phyloP scores from a whole-genome alignment of 768 basidiomycete genomes.

The Holtermanniella nyarrowii region DNA sequence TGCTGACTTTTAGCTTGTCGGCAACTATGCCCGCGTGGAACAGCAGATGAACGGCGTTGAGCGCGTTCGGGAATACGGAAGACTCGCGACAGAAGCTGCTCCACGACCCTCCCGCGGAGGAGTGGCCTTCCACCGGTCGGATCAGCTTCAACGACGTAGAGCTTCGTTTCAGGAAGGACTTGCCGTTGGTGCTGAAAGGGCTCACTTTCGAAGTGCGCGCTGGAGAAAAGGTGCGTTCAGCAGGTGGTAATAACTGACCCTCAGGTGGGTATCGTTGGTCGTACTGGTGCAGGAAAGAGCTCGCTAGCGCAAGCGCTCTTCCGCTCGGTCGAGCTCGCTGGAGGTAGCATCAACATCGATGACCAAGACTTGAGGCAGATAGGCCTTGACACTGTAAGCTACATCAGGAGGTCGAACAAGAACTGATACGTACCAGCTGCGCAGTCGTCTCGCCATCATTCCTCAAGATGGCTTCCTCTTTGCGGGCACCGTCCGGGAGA shows the following conservation, averaged over 20 bases:
- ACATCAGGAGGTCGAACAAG: background rate
- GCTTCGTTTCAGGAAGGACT: conserved; percentile 59
- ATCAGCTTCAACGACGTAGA: conserved; percentile 61
- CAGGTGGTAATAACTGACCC: background rate
- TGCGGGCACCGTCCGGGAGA: conserved; percentile 41
- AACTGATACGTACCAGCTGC: conserved; percentile 31
- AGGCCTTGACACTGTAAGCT: conserved; percentile 47
- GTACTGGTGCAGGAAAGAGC: conserved; percentile 54
- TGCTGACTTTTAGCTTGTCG: background rate
- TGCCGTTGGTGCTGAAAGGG: conserved; percentile 69
- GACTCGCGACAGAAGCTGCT: conserved; percentile 63
- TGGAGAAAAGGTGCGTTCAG: conserved; percentile 56
- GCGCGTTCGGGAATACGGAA: conserved; percentile 63
- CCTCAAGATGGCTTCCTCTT: conserved; percentile 59
- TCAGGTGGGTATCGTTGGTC: conserved; percentile 53
- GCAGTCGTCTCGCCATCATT: conserved; percentile 54
- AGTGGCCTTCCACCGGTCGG: conserved; percentile 65
- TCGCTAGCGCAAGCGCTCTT: conserved; percentile 47
- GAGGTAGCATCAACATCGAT: conserved; percentile 50
- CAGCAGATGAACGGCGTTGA: conserved; percentile 55
- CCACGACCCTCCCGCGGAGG: conserved; percentile 44
- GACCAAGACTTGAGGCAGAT: conserved; percentile 44
- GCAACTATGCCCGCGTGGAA: background rate
- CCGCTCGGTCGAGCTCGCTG: conserved; percentile 52
- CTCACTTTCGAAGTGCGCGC: conserved; percentile 61